phyloP scores from a whole-genome alignment of 108 stramenopile species.

The Nitzschia putrida region DNA sequence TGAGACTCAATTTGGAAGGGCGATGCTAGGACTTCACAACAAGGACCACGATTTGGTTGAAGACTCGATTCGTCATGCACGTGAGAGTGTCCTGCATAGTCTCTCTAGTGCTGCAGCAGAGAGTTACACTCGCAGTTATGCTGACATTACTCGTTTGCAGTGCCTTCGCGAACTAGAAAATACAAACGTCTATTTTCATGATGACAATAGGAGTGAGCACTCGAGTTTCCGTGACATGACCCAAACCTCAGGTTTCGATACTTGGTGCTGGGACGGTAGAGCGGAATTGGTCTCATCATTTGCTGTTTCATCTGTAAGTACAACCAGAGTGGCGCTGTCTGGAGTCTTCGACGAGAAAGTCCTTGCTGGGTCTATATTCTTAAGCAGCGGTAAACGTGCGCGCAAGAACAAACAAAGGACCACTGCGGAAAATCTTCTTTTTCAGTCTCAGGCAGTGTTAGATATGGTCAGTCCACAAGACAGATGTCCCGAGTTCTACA shows the following conservation, averaged over 20 bases:
- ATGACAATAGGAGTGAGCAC: constrained; percentile 1
- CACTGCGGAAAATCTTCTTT: constrained; percentile 67
- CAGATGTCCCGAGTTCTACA: constrained; percentile 17
- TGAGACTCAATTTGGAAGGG: constrained; percentile 61
- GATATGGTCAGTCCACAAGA: neutral
- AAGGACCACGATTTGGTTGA: constrained; percentile 30
- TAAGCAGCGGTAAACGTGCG: constrained; percentile 66
- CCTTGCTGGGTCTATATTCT: constrained; percentile 73
- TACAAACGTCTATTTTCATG: constrained; percentile 23
- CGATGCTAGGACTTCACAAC: constrained; percentile 57
- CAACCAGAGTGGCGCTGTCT: constrained; percentile 70
- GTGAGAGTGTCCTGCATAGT: constrained; percentile 58
- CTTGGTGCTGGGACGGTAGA: constrained; percentile 56
- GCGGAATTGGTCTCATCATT: constrained; percentile 32
- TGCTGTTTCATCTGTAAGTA: constrained; percentile 49
- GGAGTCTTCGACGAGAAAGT: constrained; percentile 52
- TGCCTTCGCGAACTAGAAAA: constrained; percentile 79
- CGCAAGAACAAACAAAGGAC: constrained; percentile 59
- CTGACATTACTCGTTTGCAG: constrained; percentile 65
- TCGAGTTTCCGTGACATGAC: constrained; percentile 38
- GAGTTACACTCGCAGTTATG: constrained; percentile 73
- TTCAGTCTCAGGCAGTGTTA: constrained; percentile 62
- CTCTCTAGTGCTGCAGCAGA: constrained; percentile 72
- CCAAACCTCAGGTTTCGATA: constrained; percentile 43
- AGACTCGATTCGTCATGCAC: constrained; percentile 47